phyloP scores from a whole-genome alignment of 2,329 filamentous ascomycete genomes.

The Xylariaceae sp. region DNA sequence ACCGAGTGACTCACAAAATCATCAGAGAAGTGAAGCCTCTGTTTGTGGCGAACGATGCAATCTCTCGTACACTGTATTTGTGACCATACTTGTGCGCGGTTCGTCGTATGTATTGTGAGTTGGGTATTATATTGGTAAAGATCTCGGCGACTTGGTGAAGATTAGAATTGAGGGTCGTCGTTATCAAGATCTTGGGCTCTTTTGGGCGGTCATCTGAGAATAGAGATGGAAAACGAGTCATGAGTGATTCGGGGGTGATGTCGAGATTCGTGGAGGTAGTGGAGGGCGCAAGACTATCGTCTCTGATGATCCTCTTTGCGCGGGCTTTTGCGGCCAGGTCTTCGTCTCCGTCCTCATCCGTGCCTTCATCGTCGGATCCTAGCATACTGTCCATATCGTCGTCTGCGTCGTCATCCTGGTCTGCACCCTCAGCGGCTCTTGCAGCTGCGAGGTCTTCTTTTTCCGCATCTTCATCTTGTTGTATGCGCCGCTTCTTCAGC shows the following conservation, averaged over 20 bases:
- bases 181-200: constrained; percentile 82
- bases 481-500: constrained; percentile 51
- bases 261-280: constrained; percentile 62
- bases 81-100: constrained; percentile 79
- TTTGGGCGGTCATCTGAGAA: constrained; percentile 57
- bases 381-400: constrained; percentile 77
- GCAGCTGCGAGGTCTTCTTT: constrained; percentile 41
- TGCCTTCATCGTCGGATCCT: constrained; percentile 54
- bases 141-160: constrained; percentile 79
- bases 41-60: constrained; percentile 78
- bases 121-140: constrained; percentile 79
- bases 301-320: constrained; percentile 42
- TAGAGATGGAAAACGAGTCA: constrained; percentile 59
- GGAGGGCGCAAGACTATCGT: constrained; percentile 53
- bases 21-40: constrained; percentile 80
- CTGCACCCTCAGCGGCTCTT: constrained; percentile 32
- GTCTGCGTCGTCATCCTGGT: constrained; percentile 46
- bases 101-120: constrained; percentile 80
- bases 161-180: constrained; percentile 83
- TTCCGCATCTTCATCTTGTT: constrained; percentile 40
- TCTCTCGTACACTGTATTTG: constrained; percentile 90
- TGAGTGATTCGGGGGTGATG: constrained; percentile 56
- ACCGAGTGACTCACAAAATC: constrained; percentile 47
- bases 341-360: constrained; percentile 43
- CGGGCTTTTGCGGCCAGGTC: constrained; percentile 39